Percentiles rank a stretch among this genome's conserved stretches.
Conservation (phyloP, 2,329 filamentous ascomycete species). For the Beauveria sp. region DNA sequence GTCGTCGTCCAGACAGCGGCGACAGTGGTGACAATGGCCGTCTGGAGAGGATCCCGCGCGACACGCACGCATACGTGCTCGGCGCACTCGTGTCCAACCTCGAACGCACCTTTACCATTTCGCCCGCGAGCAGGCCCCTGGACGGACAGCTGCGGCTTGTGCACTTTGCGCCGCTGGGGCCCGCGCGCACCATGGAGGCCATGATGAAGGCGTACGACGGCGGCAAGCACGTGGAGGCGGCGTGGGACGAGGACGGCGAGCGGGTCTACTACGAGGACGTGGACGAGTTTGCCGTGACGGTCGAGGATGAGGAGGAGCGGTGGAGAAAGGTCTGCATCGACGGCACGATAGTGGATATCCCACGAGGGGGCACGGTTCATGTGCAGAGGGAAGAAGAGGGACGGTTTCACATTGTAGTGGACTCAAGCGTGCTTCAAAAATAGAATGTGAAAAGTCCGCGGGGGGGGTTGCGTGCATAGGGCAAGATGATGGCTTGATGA, state of each 20-base stretch:
- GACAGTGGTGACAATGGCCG: conserved; percentile 12
- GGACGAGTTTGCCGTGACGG: conserved; percentile 57
- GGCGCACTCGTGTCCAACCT: conserved; percentile 71
- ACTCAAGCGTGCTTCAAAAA: conserved; percentile 15
- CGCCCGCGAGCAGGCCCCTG: conserved; percentile 61
- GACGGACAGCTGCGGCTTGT: conserved; percentile 66
- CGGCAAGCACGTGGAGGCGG: conserved; percentile 47
- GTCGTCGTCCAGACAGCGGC: too few species aligned
- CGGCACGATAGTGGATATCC: conserved; percentile 73
- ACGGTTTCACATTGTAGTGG: conserved; percentile 38
- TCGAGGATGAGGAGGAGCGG: conserved; percentile 57
- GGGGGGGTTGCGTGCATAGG: too few species aligned
- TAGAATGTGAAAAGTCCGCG: neutral
- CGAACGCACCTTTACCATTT: conserved; percentile 76
- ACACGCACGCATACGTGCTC: conserved; percentile 68
- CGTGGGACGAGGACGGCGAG: conserved; percentile 40
- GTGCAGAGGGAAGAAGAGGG: conserved; percentile 41
- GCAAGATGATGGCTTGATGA: too few species aligned
- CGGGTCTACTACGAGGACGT: conserved; percentile 65
- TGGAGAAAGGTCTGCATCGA: conserved; percentile 92
- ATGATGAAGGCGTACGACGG: conserved; percentile 59
- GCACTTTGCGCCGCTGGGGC: conserved; percentile 61
- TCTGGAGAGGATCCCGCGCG: conserved; percentile 22
- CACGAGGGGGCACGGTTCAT: conserved; percentile 62
- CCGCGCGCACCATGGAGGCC: conserved; percentile 63